Evolutionary conservation across 768 basidiomycete species (phyloP), one percentile per base, ranked within the genome.

Genomic region (Leccinum truebloodii): DNA sequence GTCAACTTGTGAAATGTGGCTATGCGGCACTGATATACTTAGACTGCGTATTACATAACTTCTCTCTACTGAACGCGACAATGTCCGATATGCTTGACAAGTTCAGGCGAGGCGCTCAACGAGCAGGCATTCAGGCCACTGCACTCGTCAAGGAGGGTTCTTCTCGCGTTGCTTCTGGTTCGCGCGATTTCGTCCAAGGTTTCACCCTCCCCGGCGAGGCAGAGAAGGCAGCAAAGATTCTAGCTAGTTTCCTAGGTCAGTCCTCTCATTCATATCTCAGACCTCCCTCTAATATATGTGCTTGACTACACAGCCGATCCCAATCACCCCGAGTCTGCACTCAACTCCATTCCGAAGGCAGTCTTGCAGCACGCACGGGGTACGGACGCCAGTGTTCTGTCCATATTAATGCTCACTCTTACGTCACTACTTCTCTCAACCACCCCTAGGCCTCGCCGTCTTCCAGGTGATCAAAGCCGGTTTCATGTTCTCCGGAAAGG

Each of bases 391-490:
- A 44, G n/a, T 53, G 18, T 4, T 20, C 52, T 54, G 20, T 50
- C 13, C 22, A 6, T 55, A 57, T 20, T n/a, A 22, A 1, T 44
- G 34, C 18, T 16, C 54, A 18, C 10, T 14, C 13, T 26, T 20
- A 22, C 52, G 35, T 22, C 32, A 37, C 52, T 30, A 20, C 30
- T 52, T 52, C 52, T 26, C 16, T 26, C 26, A 28, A 24, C 26
- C 49, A 50, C 13, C 2, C 8, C 37, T 65, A 95, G 94, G 95
- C 55, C 87, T 98, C 61, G 95, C 95, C 53, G 83, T 98, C 65
- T 98, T 97, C 82, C 91, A 94, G 67, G 93, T 97, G 14, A 78
- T 97, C 73, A 92, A 93, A 76, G 92, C 93, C 4, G 94, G 95
- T 2, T 96, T 98, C 79, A 86, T 95, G 57, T 95, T 96, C 81